These are phyloP conservation scores for Gymnopilus junonius DNA, from an alignment of 768 basidiomycete species.

Conservation along the genomic window DNA sequence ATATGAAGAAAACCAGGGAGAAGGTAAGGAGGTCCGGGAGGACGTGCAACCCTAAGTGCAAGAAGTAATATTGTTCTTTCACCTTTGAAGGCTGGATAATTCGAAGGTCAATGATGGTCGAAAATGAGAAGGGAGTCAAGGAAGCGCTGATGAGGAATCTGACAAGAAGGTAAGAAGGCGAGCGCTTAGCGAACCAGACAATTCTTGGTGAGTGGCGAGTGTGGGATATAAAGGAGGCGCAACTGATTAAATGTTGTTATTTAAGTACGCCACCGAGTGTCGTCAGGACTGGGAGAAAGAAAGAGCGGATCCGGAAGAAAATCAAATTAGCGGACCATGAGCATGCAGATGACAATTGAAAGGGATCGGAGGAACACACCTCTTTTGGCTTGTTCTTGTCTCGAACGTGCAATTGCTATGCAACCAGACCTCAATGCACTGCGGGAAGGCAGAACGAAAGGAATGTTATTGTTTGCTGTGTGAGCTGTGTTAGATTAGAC, in stretches of 20 bases:
- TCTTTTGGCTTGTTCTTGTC: no score
- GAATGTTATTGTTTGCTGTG: no score
- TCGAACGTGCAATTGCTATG: no score
- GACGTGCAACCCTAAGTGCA: background rate
- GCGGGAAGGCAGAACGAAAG: no score
- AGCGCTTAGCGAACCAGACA: background rate
- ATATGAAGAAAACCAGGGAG: background rate
- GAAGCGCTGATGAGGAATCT: no score
- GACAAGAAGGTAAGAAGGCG: background rate
- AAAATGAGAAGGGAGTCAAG: background rate
- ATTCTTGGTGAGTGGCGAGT: background rate
- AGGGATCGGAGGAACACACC: no score
- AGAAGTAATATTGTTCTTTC: background rate
- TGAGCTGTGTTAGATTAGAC: no score
- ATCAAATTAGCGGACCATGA: no score
- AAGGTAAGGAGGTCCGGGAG: background rate
- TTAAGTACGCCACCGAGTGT: background rate
- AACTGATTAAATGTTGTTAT: background rate
- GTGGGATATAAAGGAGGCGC: background rate
- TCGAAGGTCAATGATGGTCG: no score
- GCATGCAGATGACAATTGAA: no score
- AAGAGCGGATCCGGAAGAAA: no score
- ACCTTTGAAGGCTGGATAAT: background rate
- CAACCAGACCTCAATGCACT: no score
- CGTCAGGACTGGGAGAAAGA: background rate